Base-by-base conservation (phyloP, 2,329 filamentous ascomycete species). In the Colletotrichum somersetense region DNA sequence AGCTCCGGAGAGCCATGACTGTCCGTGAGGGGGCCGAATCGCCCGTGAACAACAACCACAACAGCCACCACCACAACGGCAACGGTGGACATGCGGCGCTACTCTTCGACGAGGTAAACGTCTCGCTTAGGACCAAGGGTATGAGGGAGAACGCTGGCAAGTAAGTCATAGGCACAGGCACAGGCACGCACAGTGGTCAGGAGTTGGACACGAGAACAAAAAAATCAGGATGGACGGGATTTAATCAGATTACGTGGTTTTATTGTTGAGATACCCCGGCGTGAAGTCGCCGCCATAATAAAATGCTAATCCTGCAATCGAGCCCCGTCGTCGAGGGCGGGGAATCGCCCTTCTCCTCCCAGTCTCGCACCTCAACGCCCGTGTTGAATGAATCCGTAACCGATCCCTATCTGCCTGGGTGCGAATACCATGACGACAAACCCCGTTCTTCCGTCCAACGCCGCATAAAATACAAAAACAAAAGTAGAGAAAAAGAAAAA, bases 101-200 rank as follows among this genome's bases (percentile, higher is more conserved):
- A 38, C 85, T 86, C 3, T 89, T 89, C 79, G 83, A 80, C 0
- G 85, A 83, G 57, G 78, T 81, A 3, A 87, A 84, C 75, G 81
- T 89, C 63, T 88, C 86, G 6, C 75, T 90, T 44, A 79, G 88
- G 68, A 90, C 88, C 0, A 89, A 89, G 77, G 88, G 88, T 0
- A 70, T 90, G 76, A 82, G 88, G 52, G 88, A 89, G 79, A 84
- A 86, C 72, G 70, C 68, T 62, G 74, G 73, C 67, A 71, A 67
- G 56, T 53, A 16, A 72, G 71, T 18, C 20, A 46, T n/a, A 14
- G 3, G 8, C 44, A 46, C 20, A 46, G n/a, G n/a, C 12, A 16
- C 42, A 38, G 5, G 26, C n/a, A 53, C 18, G 33, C 18, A 53
- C 40, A 12, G 42, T 8, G 10, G 40, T 40, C 7, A 2, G 30